Percentiles rank a stretch among this genome's conserved stretches.
phyloP scores from a whole-genome alignment of 2,329 filamentous ascomycete genomes.

The Colletotrichum gigasporum region DNA sequence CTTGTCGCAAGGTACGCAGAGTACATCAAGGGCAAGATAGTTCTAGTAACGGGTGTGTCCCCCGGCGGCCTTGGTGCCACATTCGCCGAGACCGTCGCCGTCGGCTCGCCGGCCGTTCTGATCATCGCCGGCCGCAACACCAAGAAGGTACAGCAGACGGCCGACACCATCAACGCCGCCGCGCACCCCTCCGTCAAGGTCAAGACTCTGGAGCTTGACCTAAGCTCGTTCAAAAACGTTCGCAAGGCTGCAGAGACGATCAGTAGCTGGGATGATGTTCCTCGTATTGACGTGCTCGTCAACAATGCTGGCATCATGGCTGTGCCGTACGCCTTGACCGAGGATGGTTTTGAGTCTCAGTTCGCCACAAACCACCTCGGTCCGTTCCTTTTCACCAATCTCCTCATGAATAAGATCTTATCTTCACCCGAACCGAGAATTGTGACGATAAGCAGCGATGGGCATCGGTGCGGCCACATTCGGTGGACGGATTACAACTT shows the following conservation, averaged over 20 bases:
- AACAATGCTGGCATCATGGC: constrained; percentile 57
- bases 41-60: constrained; percentile 55
- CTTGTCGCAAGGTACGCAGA: constrained; percentile 40
- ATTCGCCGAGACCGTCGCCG: constrained; percentile 49
- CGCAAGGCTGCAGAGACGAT: constrained; percentile 48
- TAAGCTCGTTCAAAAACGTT: constrained; percentile 50
- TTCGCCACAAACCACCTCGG: constrained; percentile 50
- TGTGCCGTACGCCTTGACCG: constrained; percentile 37
- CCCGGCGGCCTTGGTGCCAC: constrained; percentile 48
- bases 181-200: constrained; percentile 43
- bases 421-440: constrained; percentile 42
- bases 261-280: constrained; percentile 42
- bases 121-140: constrained; percentile 56
- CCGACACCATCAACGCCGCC: constrained; percentile 44
- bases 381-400: constrained; percentile 50
- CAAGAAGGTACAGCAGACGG: constrained; percentile 49
- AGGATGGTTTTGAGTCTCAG: constrained; percentile 50
- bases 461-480: constrained; percentile 51
- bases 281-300: constrained; percentile 49
- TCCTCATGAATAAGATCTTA: constrained; percentile 43
- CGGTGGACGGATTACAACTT: constrained; percentile 56
- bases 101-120: constrained; percentile 49
- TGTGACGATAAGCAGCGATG: constrained; percentile 55
- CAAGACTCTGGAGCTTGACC: constrained; percentile 47
- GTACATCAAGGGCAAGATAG: constrained; percentile 46